Base-by-base conservation (phyloP, 345 rosid genomes). In the Linum usitatissimum region DNA sequence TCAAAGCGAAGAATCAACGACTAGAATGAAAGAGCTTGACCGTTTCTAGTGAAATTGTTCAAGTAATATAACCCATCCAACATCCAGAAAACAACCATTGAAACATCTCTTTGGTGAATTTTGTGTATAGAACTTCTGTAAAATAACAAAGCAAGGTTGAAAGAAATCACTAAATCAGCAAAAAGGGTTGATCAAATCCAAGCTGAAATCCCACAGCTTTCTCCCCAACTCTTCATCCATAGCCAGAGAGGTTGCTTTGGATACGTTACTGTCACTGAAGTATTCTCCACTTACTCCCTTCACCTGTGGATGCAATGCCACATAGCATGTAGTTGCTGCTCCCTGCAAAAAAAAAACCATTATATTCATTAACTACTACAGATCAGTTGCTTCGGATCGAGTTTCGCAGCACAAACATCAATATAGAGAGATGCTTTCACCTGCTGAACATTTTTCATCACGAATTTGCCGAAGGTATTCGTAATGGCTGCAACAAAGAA, bases 281-380 rank as follows among this genome's bases (percentile, higher is more conserved):
- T 55, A 55, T 55, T 18, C 30, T 20, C 59, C 59, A 19, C 23
- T 55, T 19, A 55, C 74, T 23, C 87, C 91, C 63, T 70, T 66
- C 9, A 82, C 83, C 31, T 80, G 84, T 30, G 87, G 90, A 75
- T 83, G 71, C 77, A 82, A 68, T 60, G 96, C 85, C 55, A 77
- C 83, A 64, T 82, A 85, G 71, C 91, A 88, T 54, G 90, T 82
- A 18, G 96, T 83, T 48, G 92, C 90, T 0, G 90, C 90, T 53
- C 90, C 96, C 90, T 85, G 57, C 65, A 70, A 21, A 55, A 7
- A 31, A 63, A 70, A 10, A 19, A 4, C 23, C 59, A 55, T 18
- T 12, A 55, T 18, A n/a, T n/a, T n/a, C n/a, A n/a, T 54, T 3
- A 0, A n/a, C 9, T 20, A 54, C 4, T 3, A 8, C 19, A 17